Evolutionary conservation across 495 filamentous ascomycete species (phyloP).

Genomic region (Penicillium goetzii): DNA sequence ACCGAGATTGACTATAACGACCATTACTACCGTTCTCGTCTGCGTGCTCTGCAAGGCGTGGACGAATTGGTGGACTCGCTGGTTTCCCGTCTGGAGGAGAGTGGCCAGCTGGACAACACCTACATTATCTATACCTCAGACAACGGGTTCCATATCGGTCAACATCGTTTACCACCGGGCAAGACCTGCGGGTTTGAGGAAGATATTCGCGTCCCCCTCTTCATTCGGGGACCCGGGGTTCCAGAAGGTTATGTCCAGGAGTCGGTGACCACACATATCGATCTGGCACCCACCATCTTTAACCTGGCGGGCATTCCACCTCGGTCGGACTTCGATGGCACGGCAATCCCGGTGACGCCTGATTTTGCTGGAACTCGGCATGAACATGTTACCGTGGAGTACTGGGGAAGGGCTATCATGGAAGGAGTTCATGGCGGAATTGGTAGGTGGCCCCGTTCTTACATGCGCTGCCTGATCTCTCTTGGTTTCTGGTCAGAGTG

Average conservation of each 20-base stretch:
- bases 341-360: constrained; percentile 53
- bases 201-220: constrained; percentile 72
- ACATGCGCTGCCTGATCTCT: neutral
- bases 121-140: constrained; percentile 75
- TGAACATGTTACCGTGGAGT: constrained; percentile 70
- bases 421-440: constrained; percentile 50
- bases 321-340: constrained; percentile 62
- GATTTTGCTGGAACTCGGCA: constrained; percentile 46
- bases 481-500: neutral
- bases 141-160: constrained; percentile 76
- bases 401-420: constrained; percentile 58
- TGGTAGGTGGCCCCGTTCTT: constrained; percentile 25
- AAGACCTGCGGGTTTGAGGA: constrained; percentile 75
- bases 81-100: constrained; percentile 53
- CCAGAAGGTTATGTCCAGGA: constrained; percentile 47
- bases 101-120: constrained; percentile 64
- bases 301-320: constrained; percentile 49
- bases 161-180: constrained; percentile 71
- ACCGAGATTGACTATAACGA: constrained; percentile 67
- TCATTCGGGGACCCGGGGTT: constrained; percentile 63
- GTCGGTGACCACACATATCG: constrained; percentile 68
- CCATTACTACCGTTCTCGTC: constrained; percentile 65
- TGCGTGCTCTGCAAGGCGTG: constrained; percentile 66
- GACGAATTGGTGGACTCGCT: constrained; percentile 70
- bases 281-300: constrained; percentile 69